Conservation (phyloP, 768 basidiomycete genomes). For the Cytidiella melzeri region DNA sequence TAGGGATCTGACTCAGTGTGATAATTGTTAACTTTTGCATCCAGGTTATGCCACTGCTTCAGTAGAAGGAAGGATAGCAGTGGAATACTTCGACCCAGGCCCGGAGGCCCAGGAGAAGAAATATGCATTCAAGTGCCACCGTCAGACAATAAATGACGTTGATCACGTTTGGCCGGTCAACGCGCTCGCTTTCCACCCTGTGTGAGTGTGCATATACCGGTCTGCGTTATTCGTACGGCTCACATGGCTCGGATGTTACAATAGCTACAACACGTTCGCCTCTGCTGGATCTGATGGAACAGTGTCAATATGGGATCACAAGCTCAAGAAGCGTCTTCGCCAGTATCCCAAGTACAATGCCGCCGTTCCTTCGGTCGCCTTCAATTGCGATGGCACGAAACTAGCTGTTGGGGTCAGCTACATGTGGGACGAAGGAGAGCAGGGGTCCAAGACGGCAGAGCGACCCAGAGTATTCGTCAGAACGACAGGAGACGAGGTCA, state of each 20-base stretch:
- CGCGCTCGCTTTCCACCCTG: slow-evolving; percentile 88
- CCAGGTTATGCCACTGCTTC: slow-evolving; percentile 85
- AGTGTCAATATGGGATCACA: slow-evolving; percentile 96
- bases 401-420: slow-evolving; percentile 84
- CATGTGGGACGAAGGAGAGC: slow-evolving; percentile 86
- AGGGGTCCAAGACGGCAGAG: slow-evolving; percentile 58
- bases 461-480: slow-evolving; percentile 56
- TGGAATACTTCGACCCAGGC: slow-evolving; percentile 91
- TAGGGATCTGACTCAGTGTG: slow-evolving; percentile 1
- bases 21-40: not conserved
- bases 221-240: not conserved
- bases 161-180: slow-evolving; percentile 98
- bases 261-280: slow-evolving; percentile 87
- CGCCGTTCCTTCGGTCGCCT: slow-evolving; percentile 73
- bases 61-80: slow-evolving; percentile 93
- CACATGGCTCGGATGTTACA: not conserved
- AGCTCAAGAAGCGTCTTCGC: slow-evolving; percentile 89
- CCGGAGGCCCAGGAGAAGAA: slow-evolving; percentile 75
- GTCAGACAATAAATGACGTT: slow-evolving; percentile 81
- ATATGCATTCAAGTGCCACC: slow-evolving; percentile 97
- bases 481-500: slow-evolving; percentile 71
- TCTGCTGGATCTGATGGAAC: slow-evolving; percentile 93
- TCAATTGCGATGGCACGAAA: slow-evolving; percentile 77
- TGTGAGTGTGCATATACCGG: slow-evolving; percentile 41
- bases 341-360: slow-evolving; percentile 79